Conservation (phyloP, 805 yeast species). For the Wickerhamomyces hampshirensis region DNA sequence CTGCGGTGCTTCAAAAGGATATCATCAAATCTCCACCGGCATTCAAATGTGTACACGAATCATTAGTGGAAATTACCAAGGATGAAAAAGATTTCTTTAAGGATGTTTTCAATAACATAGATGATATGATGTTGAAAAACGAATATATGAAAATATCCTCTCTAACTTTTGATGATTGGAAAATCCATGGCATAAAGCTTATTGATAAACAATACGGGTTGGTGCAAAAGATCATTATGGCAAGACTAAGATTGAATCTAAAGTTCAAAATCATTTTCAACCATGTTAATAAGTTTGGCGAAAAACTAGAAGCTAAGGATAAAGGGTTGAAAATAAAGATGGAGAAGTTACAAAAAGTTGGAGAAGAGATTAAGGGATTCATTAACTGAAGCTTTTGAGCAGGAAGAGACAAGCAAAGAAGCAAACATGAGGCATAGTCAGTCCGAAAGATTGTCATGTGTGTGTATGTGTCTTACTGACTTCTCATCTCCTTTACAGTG, state of each 20-base stretch:
- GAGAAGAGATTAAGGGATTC: constrained; percentile 34
- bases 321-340: constrained; percentile 30
- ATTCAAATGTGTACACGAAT: constrained; percentile 6
- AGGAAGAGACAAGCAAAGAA: too few relatives aligned
- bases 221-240: constrained; percentile 29
- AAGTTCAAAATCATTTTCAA: constrained; percentile 35
- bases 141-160: constrained; percentile 26
- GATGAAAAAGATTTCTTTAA: constrained; percentile 5
- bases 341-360: constrained; percentile 34
- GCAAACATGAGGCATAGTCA: too few relatives aligned
- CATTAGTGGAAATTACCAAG: constrained; percentile 6
- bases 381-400: constrained; percentile 27
- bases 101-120: constrained; percentile 17
- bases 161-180: constrained; percentile 32
- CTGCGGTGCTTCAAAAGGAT: not conserved
- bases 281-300: constrained; percentile 32
- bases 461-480: too few relatives aligned
- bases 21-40: constrained; percentile 8
- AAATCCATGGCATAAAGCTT: constrained; percentile 29
- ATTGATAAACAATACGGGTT: constrained; percentile 30
- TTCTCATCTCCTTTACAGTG: too few relatives aligned
- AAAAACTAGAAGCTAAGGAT: constrained; percentile 29
- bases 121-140: constrained; percentile 17
- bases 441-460: not conserved
- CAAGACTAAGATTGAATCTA: constrained; percentile 36